Percentiles rank a stretch among this genome's conserved stretches.
Evolutionary conservation across 2,329 filamentous ascomycete genomes (phyloP).

Genomic region (Colletotrichum sp.): DNA sequence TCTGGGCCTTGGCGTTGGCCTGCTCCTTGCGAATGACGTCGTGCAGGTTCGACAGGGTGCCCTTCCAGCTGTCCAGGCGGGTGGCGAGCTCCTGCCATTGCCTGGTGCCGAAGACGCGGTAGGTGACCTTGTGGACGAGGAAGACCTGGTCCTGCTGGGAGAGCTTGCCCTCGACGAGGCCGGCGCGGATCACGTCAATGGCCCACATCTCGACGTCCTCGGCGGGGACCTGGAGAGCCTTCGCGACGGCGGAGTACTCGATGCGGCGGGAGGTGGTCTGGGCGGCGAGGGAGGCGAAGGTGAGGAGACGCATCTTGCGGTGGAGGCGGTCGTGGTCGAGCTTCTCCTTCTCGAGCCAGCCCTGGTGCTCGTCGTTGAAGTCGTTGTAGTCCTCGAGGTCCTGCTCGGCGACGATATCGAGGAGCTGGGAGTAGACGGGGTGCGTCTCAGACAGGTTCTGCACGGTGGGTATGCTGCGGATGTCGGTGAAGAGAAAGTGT

Average conservation of each 20-base stretch:
- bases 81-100: constrained; percentile 96
- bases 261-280: constrained; percentile 85
- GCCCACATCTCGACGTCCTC: constrained; percentile 98
- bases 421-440: constrained; percentile 84
- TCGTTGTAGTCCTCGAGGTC: constrained; percentile 95
- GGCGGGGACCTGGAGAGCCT: constrained; percentile 80
- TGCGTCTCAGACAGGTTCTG: constrained; percentile 88
- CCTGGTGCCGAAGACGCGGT: constrained; percentile 96
- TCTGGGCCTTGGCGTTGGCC: constrained; percentile 76
- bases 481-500: constrained; percentile 77
- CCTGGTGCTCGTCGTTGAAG: constrained; percentile 90
- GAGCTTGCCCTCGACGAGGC: constrained; percentile 94
- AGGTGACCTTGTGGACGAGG: constrained; percentile 93
- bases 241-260: constrained; percentile 84
- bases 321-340: constrained; percentile 77
- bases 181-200: constrained; percentile 96
- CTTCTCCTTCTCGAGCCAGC: constrained; percentile 79
- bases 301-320: constrained; percentile 96
- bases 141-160: constrained; percentile 93
- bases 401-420: constrained; percentile 95
- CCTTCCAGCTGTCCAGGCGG: constrained; percentile 89
- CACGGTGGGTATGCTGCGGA: constrained; percentile 81
- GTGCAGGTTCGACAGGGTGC: constrained; percentile 80
- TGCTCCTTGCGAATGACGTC: constrained; percentile 81
- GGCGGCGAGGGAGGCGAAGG: constrained; percentile 87